Conservation (phyloP, 495 filamentous ascomycete genomes). For the Talaromyces trachyspermus region DNA sequence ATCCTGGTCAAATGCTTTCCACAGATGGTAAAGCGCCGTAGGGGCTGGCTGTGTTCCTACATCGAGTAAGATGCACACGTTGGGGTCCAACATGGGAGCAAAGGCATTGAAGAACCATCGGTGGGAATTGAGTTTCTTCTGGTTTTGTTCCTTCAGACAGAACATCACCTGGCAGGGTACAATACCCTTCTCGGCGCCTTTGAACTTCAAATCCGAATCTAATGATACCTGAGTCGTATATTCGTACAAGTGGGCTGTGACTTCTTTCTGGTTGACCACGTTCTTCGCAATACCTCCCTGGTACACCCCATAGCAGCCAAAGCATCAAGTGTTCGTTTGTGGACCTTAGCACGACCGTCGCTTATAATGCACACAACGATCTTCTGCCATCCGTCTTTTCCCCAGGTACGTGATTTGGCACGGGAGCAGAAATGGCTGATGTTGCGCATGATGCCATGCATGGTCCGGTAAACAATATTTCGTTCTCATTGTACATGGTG, state of each 20-base stretch:
- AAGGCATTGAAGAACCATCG: constrained; percentile 99
- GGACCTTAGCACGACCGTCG: constrained; percentile 89
- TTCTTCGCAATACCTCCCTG: constrained; percentile 99
- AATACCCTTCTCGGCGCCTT: constrained; percentile 97
- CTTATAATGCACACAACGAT: constrained; percentile 96
- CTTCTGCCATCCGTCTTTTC: constrained; percentile 97
- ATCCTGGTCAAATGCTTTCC: constrained; percentile 98
- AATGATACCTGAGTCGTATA: constrained; percentile 98
- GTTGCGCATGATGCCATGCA: constrained; percentile 99
- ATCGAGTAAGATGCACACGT: constrained; percentile 93
- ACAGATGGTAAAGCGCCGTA: constrained; percentile 91
- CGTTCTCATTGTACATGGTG: constrained; percentile 98
- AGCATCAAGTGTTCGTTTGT: constrained; percentile 90
- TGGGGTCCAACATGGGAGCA: constrained; percentile 83
- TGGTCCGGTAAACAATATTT: constrained; percentile 94
- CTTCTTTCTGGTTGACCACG: constrained; percentile 82
- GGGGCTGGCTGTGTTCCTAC: constrained; percentile 86
- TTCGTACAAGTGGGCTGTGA: constrained; percentile 90
- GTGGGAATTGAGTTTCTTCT: constrained; percentile 97
- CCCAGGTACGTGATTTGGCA: constrained; percentile 90
- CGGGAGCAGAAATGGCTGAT: constrained; percentile 93
- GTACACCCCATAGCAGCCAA: constrained; percentile 97
- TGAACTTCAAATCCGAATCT: constrained; percentile 93
- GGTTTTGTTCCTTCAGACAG: constrained; percentile 96
- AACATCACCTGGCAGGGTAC: constrained; percentile 99